Base-by-base conservation (phyloP, 1,139 yeast species). In the Fermentozyma sake region DNA sequence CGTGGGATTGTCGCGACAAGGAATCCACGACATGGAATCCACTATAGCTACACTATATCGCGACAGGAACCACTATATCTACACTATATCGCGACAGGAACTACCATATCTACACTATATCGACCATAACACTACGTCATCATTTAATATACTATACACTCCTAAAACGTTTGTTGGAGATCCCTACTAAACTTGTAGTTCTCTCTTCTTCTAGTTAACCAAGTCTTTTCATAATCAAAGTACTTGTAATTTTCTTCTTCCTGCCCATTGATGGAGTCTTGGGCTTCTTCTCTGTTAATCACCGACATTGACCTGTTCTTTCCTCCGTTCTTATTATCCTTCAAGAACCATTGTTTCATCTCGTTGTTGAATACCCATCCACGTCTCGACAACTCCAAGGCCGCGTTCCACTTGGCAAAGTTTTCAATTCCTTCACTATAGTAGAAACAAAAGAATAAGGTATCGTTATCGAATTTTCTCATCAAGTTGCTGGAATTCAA, bases 381-480 rank as follows among this genome's bases (percentile, higher is more conserved):
- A 47, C 96, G 73, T 38, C 68, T 69, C 34, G 76, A 70, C 37
- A 91, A 68, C 57, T 91, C 97, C 41, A 75, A 72, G 3, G 96
- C 94, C 6, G 96, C 87, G 36, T 85, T 70, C 51, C 78, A 79
- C 55, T 85, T 61, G 28, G 68, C 61, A 31, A 62, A 79, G 37
- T 50, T 46, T 49, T 63, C 65, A 24, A 42, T 44, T n/a, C 58
- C 61, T 29, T 64, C 73, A 37, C 72, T 66, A 45, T 82, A 93
- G 58, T 93, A 91, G 57, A 93, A 91, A 34, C 93, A 83, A 64
- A 85, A 93, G 46, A 91, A 89, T 42, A 91, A 61, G 2, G 98
- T 89, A 50, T 89, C 96, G 24, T 80, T 68, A 46, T 86, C 95
- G 51, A 89, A 75, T 45, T 82, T 85, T 18, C 72, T 65, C 62